phyloP scores from a whole-genome alignment of 352 stramenopile genomes.

The Phytophthora aleatoria region DNA sequence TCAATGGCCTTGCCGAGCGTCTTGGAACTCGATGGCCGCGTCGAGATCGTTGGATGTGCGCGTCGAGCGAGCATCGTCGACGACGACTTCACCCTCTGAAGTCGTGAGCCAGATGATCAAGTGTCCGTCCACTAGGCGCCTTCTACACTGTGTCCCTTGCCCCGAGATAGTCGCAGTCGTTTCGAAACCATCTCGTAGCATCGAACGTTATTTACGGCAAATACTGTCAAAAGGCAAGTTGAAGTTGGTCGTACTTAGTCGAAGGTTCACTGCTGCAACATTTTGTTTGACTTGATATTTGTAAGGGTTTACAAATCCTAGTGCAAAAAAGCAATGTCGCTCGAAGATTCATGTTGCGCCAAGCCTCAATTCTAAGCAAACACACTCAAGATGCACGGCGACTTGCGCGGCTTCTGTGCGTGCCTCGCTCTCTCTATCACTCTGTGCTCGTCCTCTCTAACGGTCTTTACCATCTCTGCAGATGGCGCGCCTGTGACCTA shows the following conservation, averaged over 20 bases:
- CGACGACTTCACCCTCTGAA: conserved; percentile 12
- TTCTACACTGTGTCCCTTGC: conserved; percentile 4
- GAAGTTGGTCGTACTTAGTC: conserved; percentile 30
- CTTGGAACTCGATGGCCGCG: conserved; percentile 25
- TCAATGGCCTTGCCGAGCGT: conserved; percentile 23
- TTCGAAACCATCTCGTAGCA: conserved; percentile 18
- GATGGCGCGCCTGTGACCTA: conserved; percentile 84
- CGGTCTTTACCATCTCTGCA: conserved; percentile 17
- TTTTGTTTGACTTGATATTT: not conserved
- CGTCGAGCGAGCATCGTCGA: conserved; percentile 27
- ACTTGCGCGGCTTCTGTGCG: conserved; percentile 83
- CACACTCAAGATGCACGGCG: conserved; percentile 60
- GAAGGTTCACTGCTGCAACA: conserved; percentile 4
- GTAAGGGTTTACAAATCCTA: not conserved
- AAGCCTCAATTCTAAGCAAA: conserved; percentile 2
- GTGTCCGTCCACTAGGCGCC: not conserved
- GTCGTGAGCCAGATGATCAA: not conserved
- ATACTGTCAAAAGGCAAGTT: conserved; percentile 15
- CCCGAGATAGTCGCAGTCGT: conserved; percentile 9
- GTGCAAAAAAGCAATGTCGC: not conserved
- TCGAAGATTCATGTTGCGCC: conserved; percentile 1
- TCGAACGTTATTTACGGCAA: not conserved
- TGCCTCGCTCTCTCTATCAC: conserved; percentile 29
- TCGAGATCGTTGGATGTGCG: conserved; percentile 22
- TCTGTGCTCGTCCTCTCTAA: not conserved